Evolutionary conservation across 2,329 filamentous ascomycete genomes (phyloP), one percentile per base, ranked within the genome.

Genomic region (Diaporthe longicolla): DNA sequence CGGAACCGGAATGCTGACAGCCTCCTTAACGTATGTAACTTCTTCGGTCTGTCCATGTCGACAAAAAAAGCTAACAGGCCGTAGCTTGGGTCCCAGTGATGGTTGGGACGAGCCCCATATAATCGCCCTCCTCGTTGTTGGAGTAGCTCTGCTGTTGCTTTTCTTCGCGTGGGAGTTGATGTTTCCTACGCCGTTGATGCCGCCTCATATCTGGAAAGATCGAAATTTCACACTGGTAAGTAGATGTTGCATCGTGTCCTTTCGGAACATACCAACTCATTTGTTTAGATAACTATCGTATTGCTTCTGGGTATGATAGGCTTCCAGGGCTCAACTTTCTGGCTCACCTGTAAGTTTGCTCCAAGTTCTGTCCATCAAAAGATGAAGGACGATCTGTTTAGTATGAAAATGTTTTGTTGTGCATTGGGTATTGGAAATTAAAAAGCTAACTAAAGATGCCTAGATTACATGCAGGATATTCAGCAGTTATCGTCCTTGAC

Each of bases 221-320:
- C 35, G 58, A 1, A 29, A 61, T 11, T 61, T 61, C 19, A 61
- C 58, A 9, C 58, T 61, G n/a, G 58, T 61, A 26, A 61, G 37
- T 61, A n/a, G 6, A 24, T 43, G 6, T 8, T n/a, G 19, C 11
- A 40, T 11, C n/a, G 7, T 13, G 4, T 19, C 11, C 43, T 19
- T 43, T 13, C 7, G 7, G 21, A 10, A 43, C 3, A n/a, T 17
- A 4, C 7, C 7, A 43, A 37, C 58, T 61, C 37, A 61, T 43
- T 19, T 19, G 13, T 19, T 2, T 37, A 61, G 58, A 61, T 61
- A 7, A 61, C 43, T 37, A 61, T 61, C 24, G 13, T 61, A 17
- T 35, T 61, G 10, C 58, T 61, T 43, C 35, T 61, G n/a, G 58
- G 58, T 15, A 61, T 61, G 58, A 43, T 61, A 61, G 58, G 58